phyloP scores from a whole-genome alignment of 2,329 filamentous ascomycete species.

The Cercospora janseana region DNA sequence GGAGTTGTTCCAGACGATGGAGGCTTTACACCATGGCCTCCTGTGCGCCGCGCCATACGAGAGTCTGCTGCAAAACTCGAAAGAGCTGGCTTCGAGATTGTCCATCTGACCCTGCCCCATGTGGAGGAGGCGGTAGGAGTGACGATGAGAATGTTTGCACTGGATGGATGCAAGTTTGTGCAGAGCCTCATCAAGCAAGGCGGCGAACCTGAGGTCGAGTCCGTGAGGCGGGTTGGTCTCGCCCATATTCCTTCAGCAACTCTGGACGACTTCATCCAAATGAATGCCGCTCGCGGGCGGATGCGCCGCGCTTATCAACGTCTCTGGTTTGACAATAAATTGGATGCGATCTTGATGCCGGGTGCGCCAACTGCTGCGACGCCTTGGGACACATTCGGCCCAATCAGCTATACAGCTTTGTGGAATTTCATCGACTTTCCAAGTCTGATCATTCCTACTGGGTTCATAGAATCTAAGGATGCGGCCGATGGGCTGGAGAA shows the following conservation, averaged over 20 bases:
- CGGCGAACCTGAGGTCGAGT: constrained; percentile 26
- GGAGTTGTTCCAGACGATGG: constrained; percentile 52
- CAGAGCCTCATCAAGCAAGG: constrained; percentile 19
- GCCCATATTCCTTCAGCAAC: constrained; percentile 19
- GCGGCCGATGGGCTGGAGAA: constrained; percentile 14
- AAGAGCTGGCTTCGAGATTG: constrained; percentile 38
- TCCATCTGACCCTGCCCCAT: constrained; percentile 22
- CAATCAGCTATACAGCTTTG: constrained; percentile 25
- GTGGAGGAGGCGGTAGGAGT: constrained; percentile 17
- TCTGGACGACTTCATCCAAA: constrained; percentile 18
- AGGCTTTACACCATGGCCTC: constrained; percentile 51
- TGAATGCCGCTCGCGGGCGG: constrained; percentile 11
- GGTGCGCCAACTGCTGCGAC: constrained; percentile 27
- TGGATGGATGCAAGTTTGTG: constrained; percentile 25
- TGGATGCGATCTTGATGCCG: constrained; percentile 53
- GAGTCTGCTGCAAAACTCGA: constrained; percentile 42
- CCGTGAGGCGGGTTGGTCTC: constrained; percentile 26
- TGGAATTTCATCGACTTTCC: constrained; percentile 27
- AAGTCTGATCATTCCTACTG: constrained; percentile 1
- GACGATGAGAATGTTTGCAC: constrained; percentile 24
- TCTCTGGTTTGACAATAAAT: constrained; percentile 45
- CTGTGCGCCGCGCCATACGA: constrained; percentile 48
- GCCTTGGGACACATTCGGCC: constrained; percentile 26
- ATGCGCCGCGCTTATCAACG: constrained; percentile 33
- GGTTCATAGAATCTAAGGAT: constrained; percentile 1